Conservation (phyloP, 176 grass and related monocot species). For the Alloteropsis semialata region DNA sequence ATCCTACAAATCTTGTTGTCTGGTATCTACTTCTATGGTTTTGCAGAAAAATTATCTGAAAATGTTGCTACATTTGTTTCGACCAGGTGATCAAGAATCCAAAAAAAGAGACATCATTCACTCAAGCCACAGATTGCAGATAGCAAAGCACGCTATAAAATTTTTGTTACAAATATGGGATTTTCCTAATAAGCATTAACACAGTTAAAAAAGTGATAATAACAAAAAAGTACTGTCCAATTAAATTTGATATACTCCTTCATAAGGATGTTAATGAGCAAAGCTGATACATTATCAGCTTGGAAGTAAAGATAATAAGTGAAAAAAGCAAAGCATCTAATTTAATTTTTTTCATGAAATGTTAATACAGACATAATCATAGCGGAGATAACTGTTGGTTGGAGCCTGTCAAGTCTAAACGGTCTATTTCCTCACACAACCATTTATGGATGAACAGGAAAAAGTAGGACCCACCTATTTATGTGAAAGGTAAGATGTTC, state of each 20-base stretch:
- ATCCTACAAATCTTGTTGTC: background rate
- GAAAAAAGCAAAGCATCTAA: too few species aligned
- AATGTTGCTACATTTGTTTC: background rate
- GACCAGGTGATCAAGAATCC: slow-evolving; percentile 70
- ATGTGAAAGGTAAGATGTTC: too few species aligned
- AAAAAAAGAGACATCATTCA: slow-evolving; percentile 61
- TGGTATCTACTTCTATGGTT: background rate
- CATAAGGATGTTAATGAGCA: background rate
- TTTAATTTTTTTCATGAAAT: too few species aligned
- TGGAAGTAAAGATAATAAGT: too few species aligned
- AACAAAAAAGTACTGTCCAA: background rate
- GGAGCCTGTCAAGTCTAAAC: too few species aligned
- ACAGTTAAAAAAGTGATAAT: background rate
- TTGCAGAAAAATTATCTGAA: too few species aligned
- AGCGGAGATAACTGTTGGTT: too few species aligned
- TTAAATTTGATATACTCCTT: background rate
- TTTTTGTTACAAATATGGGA: background rate
- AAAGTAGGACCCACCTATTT: too few species aligned
- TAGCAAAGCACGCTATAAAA: slow-evolving; percentile 49
- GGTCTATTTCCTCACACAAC: too few species aligned
- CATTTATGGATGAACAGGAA: too few species aligned
- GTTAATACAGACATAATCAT: too few species aligned
- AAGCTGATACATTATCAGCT: background rate
- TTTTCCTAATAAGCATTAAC: background rate
- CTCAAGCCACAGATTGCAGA: slow-evolving; percentile 69